Conservation (phyloP, 2,329 filamentous ascomycete species). For the Calonectria hawksworthii region DNA sequence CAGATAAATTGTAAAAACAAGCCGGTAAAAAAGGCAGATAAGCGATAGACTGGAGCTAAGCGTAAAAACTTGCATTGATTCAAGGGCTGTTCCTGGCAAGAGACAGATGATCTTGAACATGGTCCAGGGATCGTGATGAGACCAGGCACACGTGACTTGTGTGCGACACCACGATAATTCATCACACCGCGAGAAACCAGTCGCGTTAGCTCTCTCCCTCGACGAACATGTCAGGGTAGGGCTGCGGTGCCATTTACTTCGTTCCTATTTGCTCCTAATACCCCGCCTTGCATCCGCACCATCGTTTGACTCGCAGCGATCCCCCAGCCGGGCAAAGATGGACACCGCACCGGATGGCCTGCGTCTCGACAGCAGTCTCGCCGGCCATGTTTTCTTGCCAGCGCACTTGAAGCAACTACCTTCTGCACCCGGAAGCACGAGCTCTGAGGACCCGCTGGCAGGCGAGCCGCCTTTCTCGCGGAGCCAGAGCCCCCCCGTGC, state of each 20-base stretch:
- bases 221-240: not conserved
- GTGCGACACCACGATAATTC: conserved; percentile 14
- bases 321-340: not conserved
- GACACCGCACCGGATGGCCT: conserved; percentile 5
- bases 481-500: conserved; percentile 2
- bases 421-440: conserved; percentile 27
- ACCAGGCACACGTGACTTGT: not conserved
- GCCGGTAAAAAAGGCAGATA: not conserved
- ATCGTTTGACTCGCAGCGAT: conserved; percentile 3
- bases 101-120: not conserved
- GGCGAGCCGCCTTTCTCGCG: conserved; percentile 15
- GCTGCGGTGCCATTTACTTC: not conserved
- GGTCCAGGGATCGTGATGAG: not conserved
- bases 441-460: conserved; percentile 41
- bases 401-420: conserved; percentile 9
- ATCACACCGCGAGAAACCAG: conserved; percentile 8
- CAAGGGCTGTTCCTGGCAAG: not conserved
- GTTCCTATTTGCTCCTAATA: not conserved
- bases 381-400: not conserved
- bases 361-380: not conserved
- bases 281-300: not conserved
- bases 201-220: not conserved
- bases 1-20: not conserved
- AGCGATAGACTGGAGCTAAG: not conserved
- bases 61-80: not conserved